Conservation (phyloP, 805 yeast genomes). For the Myxozyma geophila region DNA sequence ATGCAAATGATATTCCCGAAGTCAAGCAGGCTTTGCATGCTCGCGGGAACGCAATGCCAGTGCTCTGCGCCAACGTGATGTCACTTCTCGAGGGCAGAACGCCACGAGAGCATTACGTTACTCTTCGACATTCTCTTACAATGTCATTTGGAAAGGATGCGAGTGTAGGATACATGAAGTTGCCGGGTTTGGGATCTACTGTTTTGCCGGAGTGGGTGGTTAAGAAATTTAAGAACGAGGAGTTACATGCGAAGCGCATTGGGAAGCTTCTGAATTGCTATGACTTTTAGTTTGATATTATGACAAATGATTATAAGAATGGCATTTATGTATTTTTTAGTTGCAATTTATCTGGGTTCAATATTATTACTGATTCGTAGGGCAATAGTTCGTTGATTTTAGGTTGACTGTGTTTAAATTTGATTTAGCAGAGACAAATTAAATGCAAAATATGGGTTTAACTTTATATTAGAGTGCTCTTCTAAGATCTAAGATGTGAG, state of each 20-base stretch:
- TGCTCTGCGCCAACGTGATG: neutral
- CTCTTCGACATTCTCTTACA: neutral
- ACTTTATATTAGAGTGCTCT: no score
- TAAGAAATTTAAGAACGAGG: conserved; percentile 8
- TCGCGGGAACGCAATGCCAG: neutral
- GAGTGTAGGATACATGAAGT: neutral
- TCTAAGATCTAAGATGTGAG: no score
- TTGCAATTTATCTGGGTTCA: no score
- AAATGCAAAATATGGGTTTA: no score
- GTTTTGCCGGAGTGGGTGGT: neutral
- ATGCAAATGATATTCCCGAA: conserved; percentile 18
- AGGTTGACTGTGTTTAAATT: no score
- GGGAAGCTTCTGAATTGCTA: neutral
- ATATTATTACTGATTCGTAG: no score
- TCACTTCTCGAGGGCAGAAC: neutral
- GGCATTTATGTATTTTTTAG: no score
- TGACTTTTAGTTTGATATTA: neutral
- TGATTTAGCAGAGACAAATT: no score
- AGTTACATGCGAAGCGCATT: conserved; percentile 4
- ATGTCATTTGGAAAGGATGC: conserved; percentile 1
- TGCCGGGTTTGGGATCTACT: conserved; percentile 7
- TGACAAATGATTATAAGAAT: no score
- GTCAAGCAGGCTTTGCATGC: conserved; percentile 18
- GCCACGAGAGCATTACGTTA: neutral
- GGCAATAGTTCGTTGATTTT: no score